A percentile compares a stretch with the other conserved stretches of the same genome.
Evolutionary conservation across 257 asterid genomes (phyloP).

Genomic region (Solanum pennellii): DNA sequence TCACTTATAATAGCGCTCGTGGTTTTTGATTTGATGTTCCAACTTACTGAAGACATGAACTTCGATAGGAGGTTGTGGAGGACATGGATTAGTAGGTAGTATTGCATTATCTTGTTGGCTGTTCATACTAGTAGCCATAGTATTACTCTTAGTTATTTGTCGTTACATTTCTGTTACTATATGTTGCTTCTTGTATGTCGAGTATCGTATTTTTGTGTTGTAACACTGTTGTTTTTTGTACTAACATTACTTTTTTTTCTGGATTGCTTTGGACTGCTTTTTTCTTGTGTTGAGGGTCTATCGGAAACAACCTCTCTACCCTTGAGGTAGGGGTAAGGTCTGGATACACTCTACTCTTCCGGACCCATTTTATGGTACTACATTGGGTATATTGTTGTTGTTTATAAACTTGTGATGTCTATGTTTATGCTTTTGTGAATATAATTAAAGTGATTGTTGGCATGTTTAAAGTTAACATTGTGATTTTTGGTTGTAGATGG

Average conservation of each 20-base stretch:
- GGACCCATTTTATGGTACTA: too few relatives aligned
- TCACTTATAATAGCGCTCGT: background rate
- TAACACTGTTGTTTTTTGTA: background rate
- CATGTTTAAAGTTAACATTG: background rate
- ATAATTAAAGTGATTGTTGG: background rate
- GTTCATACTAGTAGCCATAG: background rate
- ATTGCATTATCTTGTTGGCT: background rate
- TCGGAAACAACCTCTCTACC: background rate
- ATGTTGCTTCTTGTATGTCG: background rate
- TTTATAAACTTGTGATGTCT: background rate
- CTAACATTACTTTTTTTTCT: background rate
- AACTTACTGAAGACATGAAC: background rate
- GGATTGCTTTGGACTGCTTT: background rate
- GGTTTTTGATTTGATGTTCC: background rate
- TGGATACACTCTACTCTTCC: too few relatives aligned
- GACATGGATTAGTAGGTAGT: background rate
- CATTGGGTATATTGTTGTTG: background rate
- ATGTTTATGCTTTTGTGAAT: background rate
- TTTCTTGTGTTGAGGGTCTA: background rate
- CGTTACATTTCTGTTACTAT: background rate
- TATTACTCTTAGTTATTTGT: background rate
- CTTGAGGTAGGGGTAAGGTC: background rate
- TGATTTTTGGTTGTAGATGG: slow-evolving; percentile 39
- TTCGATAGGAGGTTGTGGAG: background rate
- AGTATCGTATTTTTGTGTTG: background rate